Percentiles rank a stretch among this genome's conserved stretches.
Conservation (phyloP, 176 grass and related monocot genomes). For the Ensete ventricosum region DNA sequence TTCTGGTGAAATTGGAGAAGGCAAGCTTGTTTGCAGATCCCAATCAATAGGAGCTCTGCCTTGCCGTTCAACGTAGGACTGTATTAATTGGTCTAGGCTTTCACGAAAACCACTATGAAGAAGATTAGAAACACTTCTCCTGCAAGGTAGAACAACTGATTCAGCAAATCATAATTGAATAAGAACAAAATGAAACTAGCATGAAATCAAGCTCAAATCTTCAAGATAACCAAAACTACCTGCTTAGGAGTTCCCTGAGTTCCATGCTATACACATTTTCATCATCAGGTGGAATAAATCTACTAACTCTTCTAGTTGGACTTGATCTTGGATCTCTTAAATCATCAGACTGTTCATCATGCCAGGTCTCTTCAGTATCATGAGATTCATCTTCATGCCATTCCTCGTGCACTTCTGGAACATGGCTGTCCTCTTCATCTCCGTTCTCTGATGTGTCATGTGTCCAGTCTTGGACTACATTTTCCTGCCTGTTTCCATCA, state of each 20-base stretch:
- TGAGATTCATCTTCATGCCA: conserved; percentile 61
- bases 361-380: conserved; percentile 54
- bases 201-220: conserved; percentile 5
- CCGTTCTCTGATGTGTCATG: conserved; percentile 26
- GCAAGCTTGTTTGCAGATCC: conserved; percentile 47
- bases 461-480: conserved; percentile 28
- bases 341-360: conserved; percentile 43
- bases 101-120: conserved; percentile 84
- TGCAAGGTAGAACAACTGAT: conserved; percentile 23
- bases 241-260: conserved; percentile 82
- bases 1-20: conserved; percentile 32
- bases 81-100: conserved; percentile 85
- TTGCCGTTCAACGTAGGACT: conserved; percentile 72
- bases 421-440: conserved; percentile 38
- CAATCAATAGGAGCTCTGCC: conserved; percentile 57
- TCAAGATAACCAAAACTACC: conserved; percentile 33
- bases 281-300: conserved; percentile 62
- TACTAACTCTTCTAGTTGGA: conserved; percentile 58
- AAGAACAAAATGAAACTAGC: neutral
- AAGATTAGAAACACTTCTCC: conserved; percentile 94
- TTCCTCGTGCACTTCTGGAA: conserved; percentile 47
- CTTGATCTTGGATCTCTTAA: conserved; percentile 36
- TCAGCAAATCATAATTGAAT: neutral
- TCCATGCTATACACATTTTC: conserved; percentile 81
- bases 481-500: conserved; percentile 46